phyloP scores from a whole-genome alignment of 352 stramenopile genomes.

The Phytophthora melonis region DNA sequence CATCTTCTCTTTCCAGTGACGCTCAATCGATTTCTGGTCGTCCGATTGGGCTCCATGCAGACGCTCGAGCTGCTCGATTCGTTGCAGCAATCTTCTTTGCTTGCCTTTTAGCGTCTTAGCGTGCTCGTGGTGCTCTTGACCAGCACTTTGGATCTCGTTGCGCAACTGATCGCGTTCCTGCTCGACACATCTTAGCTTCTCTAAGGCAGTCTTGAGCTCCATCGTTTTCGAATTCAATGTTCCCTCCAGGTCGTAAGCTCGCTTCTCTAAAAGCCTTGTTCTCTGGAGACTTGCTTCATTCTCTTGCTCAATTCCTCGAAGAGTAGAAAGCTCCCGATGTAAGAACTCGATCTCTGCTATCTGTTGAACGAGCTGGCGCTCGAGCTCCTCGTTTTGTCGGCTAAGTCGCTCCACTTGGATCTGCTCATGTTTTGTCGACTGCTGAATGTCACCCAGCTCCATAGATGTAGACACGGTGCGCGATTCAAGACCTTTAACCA shows the following conservation, averaged over 20 bases:
- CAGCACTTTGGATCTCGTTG: constrained; percentile 38
- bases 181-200: constrained; percentile 36
- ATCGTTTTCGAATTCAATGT: constrained; percentile 40
- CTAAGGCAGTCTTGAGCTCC: constrained; percentile 31
- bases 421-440: constrained; percentile 61
- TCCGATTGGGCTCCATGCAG: constrained; percentile 38
- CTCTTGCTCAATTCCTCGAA: constrained; percentile 59
- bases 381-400: constrained; percentile 51
- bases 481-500: neutral
- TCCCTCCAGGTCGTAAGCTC: constrained; percentile 52
- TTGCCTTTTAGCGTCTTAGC: constrained; percentile 29
- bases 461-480: constrained; percentile 24
- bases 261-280: constrained; percentile 64
- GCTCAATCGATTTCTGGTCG: constrained; percentile 30
- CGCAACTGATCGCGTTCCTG: constrained; percentile 50
- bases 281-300: constrained; percentile 65
- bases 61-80: constrained; percentile 50
- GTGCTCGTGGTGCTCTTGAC: constrained; percentile 45
- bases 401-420: constrained; percentile 64
- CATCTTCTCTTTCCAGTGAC: constrained; percentile 50
- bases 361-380: constrained; percentile 41
- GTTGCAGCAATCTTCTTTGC: constrained; percentile 38
- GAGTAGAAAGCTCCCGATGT: constrained; percentile 43
- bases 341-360: constrained; percentile 57
- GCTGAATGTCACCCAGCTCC: constrained; percentile 57